These are phyloP conservation scores for Boletellus ananas DNA, from an alignment of 768 basidiomycete species.

Conservation along the genomic window DNA sequence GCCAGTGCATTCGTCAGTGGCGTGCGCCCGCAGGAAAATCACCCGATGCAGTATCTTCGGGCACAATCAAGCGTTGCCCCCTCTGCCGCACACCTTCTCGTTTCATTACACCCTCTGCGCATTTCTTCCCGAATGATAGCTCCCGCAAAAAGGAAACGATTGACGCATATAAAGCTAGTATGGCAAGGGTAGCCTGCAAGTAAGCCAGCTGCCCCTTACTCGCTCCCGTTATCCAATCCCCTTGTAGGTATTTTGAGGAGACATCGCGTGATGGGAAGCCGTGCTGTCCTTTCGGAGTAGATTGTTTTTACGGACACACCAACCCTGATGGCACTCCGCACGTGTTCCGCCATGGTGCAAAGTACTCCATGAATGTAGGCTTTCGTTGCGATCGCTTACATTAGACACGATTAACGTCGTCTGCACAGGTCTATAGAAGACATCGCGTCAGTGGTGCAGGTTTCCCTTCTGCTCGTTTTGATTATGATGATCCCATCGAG, in stretches of 20 bases:
- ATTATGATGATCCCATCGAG: slow-evolving; percentile 34
- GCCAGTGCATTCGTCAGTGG: slow-evolving; percentile 78
- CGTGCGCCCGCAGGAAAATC: slow-evolving; percentile 56
- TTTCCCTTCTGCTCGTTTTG: slow-evolving; percentile 26
- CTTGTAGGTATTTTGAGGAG: slow-evolving; percentile 55
- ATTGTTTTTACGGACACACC: slow-evolving; percentile 77
- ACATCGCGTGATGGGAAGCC: slow-evolving; percentile 45
- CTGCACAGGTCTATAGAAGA: slow-evolving; percentile 24
- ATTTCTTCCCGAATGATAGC: slow-evolving; percentile 54
- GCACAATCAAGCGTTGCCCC: slow-evolving; percentile 72
- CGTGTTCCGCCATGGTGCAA: slow-evolving; percentile 52
- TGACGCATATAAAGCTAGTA: slow-evolving; percentile 66
- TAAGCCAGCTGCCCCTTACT: slow-evolving; percentile 28
- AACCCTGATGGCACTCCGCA: slow-evolving; percentile 63
- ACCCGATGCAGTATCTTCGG: slow-evolving; percentile 48
- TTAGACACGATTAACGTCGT: slow-evolving; percentile 4
- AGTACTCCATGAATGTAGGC: slow-evolving; percentile 51
- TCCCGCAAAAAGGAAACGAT: slow-evolving; percentile 49
- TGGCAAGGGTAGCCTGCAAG: slow-evolving; percentile 68
- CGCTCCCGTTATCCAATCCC: background rate
- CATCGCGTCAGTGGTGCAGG: slow-evolving; percentile 17
- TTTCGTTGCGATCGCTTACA: slow-evolving; percentile 31
- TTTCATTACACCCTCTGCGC: slow-evolving; percentile 72
- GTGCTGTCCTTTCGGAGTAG: slow-evolving; percentile 73
- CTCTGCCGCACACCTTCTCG: slow-evolving; percentile 66